Conservation (phyloP, 2,329 filamentous ascomycete species). For the Ceratocystis ficicola region DNA sequence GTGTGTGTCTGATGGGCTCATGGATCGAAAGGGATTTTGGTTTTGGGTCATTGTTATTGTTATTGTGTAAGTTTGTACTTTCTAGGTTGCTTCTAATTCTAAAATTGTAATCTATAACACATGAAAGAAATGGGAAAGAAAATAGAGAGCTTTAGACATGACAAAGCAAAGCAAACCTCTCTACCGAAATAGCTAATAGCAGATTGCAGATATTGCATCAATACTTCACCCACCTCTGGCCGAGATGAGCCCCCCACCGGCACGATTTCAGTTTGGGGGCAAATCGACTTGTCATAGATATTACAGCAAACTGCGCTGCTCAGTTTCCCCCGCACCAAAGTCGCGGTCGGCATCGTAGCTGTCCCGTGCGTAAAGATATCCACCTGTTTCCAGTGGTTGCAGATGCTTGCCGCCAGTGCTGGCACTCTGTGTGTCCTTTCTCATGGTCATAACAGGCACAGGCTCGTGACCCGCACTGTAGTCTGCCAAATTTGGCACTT, state of each 20-base stretch:
- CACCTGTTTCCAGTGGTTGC: not conserved
- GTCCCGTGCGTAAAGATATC: conserved; percentile 14
- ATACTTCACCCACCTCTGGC: not conserved
- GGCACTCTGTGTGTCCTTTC: not conserved
- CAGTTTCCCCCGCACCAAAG: conserved; percentile 14
- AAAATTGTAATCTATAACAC: conserved; percentile 1
- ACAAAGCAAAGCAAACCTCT: not conserved
- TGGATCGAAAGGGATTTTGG: no score
- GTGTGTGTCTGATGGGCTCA: no score
- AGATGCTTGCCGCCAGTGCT: not conserved
- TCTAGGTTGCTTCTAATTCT: not conserved
- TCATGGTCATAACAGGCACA: not conserved
- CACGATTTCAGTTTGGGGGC: not conserved
- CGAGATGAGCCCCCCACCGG: not conserved
- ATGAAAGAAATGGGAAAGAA: not conserved
- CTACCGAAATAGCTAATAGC: not conserved
- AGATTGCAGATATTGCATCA: not conserved
- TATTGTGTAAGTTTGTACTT: not conserved
- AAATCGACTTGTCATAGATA: not conserved
- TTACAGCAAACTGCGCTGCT: conserved; percentile 14
- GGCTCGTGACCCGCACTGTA: not conserved
- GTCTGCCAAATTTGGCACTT: conserved; percentile 2
- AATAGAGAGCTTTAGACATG: not conserved
- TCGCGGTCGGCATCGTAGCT: conserved; percentile 16
- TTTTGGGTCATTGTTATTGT: no score